Evolutionary conservation across 2,329 filamentous ascomycete species (phyloP).

Genomic region (Colletotrichum liriopes): DNA sequence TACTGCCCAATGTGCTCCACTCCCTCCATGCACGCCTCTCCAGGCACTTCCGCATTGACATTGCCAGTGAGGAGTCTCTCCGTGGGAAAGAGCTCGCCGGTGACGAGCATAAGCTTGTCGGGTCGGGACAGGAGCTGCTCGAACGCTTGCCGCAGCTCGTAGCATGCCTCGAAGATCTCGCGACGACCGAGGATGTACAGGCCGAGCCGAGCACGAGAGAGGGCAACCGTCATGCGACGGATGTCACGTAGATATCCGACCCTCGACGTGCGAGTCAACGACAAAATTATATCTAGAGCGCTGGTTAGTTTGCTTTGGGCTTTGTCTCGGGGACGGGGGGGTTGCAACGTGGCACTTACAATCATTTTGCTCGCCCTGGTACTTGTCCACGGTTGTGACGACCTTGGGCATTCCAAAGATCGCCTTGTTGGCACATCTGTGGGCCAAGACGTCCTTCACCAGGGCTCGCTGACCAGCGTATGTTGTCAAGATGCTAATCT

Average conservation of each 20-base stretch:
- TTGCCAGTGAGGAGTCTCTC: conserved; percentile 65
- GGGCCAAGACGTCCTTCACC: conserved; percentile 87
- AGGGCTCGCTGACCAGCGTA: conserved; percentile 94
- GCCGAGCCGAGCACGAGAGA: conserved; percentile 92
- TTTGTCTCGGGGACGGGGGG: neutral
- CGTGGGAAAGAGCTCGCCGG: conserved; percentile 89
- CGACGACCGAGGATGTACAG: conserved; percentile 93
- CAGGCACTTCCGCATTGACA: conserved; percentile 65
- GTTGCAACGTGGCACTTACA: conserved; percentile 73
- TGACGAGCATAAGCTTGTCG: conserved; percentile 85
- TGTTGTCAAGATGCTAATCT: conserved; percentile 91
- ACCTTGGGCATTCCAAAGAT: conserved; percentile 92
- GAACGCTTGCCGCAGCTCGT: conserved; percentile 91
- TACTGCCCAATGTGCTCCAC: conserved; percentile 97
- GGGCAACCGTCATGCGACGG: conserved; percentile 91
- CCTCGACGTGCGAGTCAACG: conserved; percentile 87
- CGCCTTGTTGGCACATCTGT: conserved; percentile 86
- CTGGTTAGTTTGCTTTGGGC: conserved; percentile 44
- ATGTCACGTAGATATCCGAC: conserved; percentile 96
- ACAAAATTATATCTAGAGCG: conserved; percentile 89
- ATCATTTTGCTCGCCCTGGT: conserved; percentile 99
- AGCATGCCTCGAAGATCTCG: conserved; percentile 89
- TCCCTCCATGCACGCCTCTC: conserved; percentile 84
- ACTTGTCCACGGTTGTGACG: conserved; percentile 97
- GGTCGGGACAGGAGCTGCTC: conserved; percentile 82